These are phyloP conservation scores for Flaveria sonorensis DNA, from an alignment of 129 eudicot species.

Conservation along the genomic window DNA sequence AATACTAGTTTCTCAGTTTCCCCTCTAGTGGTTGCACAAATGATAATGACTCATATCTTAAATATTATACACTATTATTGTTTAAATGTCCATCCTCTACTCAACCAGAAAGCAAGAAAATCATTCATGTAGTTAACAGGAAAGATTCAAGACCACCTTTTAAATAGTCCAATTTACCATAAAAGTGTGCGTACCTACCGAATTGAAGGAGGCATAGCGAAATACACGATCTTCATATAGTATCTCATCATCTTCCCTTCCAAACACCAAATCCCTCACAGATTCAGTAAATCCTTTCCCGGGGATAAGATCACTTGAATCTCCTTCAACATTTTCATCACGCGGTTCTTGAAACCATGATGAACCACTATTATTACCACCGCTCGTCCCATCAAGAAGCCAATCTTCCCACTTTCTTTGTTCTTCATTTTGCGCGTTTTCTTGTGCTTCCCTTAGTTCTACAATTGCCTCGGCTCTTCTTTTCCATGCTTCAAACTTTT, in stretches of 20 bases:
- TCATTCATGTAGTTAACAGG: background rate
- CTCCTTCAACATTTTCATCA: constrained; percentile 46
- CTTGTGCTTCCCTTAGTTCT: constrained; percentile 92
- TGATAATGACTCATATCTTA: too few species aligned
- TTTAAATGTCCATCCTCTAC: too few species aligned
- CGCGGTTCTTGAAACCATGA: constrained; percentile 53
- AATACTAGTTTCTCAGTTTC: too few species aligned
- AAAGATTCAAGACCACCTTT: background rate
- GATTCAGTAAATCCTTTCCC: constrained; percentile 65
- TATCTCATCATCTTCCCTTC: constrained; percentile 83
- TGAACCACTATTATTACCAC: constrained; percentile 41
- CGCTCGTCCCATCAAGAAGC: constrained; percentile 60
- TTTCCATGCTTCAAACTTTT: constrained; percentile 89
- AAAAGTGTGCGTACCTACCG: constrained; percentile 48
- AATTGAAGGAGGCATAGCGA: constrained; percentile 79
- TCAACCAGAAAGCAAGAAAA: too few species aligned
- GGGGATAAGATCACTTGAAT: constrained; percentile 53
- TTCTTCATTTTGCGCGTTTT: constrained; percentile 72
- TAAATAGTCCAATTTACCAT: background rate
- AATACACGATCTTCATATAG: constrained; percentile 91
- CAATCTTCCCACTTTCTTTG: constrained; percentile 91
- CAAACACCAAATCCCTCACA: constrained; percentile 62
- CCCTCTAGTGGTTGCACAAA: too few species aligned
- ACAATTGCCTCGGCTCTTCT: constrained; percentile 88
- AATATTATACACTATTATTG: too few species aligned